These are phyloP conservation scores for Viridothelium virens DNA, from an alignment of 495 filamentous ascomycete genomes.

Conservation along the genomic window DNA sequence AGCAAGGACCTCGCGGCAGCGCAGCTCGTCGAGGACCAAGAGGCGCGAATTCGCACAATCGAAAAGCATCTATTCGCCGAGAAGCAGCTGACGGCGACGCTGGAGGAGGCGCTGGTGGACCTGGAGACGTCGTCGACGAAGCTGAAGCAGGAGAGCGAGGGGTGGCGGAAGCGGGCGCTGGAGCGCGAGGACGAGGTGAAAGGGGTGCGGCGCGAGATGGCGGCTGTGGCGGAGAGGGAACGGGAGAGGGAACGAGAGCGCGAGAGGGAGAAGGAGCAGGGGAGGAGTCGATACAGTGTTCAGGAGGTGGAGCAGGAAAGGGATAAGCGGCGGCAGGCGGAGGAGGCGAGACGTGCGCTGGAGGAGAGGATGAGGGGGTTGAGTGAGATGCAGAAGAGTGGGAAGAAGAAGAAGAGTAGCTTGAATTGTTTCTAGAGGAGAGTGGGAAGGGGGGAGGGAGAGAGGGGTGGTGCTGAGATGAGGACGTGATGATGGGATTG, in stretches of 20 bases:
- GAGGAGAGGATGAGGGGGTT: conserved; percentile 73
- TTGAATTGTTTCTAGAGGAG: conserved; percentile 86
- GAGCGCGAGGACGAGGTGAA: conserved; percentile 68
- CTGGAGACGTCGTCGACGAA: conserved; percentile 81
- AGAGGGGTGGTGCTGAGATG: neutral
- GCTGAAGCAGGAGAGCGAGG: conserved; percentile 78
- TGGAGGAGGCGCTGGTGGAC: conserved; percentile 92
- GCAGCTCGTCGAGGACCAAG: conserved; percentile 84
- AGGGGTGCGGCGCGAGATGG: neutral
- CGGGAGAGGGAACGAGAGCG: conserved; percentile 70
- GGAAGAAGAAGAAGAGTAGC: conserved; percentile 92
- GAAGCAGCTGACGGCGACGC: conserved; percentile 86
- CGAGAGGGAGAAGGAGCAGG: conserved; percentile 42
- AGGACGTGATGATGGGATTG: neutral
- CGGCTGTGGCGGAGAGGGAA: conserved; percentile 21
- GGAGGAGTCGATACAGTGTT: conserved; percentile 60
- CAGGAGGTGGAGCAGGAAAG: conserved; percentile 93
- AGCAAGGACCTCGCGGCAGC: conserved; percentile 72
- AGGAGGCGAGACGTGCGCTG: conserved; percentile 75
- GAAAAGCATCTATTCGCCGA: conserved; percentile 95
- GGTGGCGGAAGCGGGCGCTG: conserved; percentile 74
- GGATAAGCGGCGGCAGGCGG: conserved; percentile 75
- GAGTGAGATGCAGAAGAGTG: conserved; percentile 65
- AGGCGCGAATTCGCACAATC: conserved; percentile 87
- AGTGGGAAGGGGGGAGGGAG: neutral